Conservation (phyloP, 768 basidiomycete genomes). For the Flagelloscypha sp. region DNA sequence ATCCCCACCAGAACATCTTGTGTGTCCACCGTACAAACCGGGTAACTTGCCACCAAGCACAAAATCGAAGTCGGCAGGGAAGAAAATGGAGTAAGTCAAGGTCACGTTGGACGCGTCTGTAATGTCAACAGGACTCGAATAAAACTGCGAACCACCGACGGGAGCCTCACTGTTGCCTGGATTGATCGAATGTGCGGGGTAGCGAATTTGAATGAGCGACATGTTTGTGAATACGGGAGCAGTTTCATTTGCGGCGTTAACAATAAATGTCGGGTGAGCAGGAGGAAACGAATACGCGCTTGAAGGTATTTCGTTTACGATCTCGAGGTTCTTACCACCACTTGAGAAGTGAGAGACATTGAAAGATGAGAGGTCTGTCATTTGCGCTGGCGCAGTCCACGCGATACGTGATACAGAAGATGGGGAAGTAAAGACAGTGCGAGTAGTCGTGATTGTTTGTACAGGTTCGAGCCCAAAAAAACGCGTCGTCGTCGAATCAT, state of each 20-base stretch:
- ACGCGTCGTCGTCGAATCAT: too few relatives aligned
- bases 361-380: slow-evolving; percentile 55
- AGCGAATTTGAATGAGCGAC: slow-evolving; percentile 54
- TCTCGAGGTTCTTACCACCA: slow-evolving; percentile 44
- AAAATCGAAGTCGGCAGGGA: slow-evolving; percentile 67
- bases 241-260: slow-evolving; percentile 3
- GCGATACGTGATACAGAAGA: too few relatives aligned
- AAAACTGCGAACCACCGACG: slow-evolving; percentile 69
- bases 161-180: slow-evolving; percentile 43
- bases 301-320: slow-evolving; percentile 43
- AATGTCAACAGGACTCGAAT: slow-evolving; percentile 40
- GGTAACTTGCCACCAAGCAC: slow-evolving; percentile 81
- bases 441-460: too few relatives aligned
- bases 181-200: slow-evolving; percentile 63
- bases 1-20: slow-evolving; percentile 64
- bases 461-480: too few relatives aligned
- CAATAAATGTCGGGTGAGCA: neutral
- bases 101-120: slow-evolving; percentile 42
- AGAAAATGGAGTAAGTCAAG: slow-evolving; percentile 67
- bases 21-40: slow-evolving; percentile 66
- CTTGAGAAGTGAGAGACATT: slow-evolving; percentile 48
- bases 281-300: slow-evolving; percentile 14
- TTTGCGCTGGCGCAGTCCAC: slow-evolving; percentile 47
- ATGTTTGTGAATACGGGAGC: slow-evolving; percentile 13
- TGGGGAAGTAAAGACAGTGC: too few relatives aligned